Base-by-base conservation (phyloP, 345 rosid genomes). In the Citrus sinensis region DNA sequence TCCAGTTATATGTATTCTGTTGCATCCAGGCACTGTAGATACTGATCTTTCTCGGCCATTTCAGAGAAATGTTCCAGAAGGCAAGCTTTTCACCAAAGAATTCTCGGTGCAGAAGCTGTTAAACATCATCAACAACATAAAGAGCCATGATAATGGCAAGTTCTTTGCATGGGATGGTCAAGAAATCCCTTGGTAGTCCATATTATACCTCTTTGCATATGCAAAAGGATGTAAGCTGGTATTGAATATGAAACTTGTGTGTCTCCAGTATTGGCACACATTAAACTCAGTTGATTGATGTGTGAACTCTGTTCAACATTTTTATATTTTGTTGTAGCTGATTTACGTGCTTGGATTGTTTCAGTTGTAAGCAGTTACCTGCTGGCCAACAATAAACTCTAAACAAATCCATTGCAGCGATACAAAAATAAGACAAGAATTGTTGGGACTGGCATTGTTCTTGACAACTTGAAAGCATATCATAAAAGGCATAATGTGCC, bases 91-190 rank as follows among this genome's bases (percentile, higher is more conserved):
- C 80, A 85, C 96, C 25, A 92, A 84, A 82, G 95, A 91, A 84
- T 93, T 88, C 81, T 91, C 98, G 2, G 94, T 92, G 80, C 86
- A 85, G 87, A 93, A 87, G 80, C 92, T 93, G 54, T 76, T 92
- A 78, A 79, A 82, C 80, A 92, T 95, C 79, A 92, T 93, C 70
- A 79, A 90, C 83, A 87, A 75, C 27, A 80, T 93, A 72, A 95
- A 82, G 82, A 88, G 58, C 61, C 77, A 80, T 19, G 97, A 92
- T 64, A 93, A 90, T 71, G 99, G 98, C 68, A 93, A 92, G 82
- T 93, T 95, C 87, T 93, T 93, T 76, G 97, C 97, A 24, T 93
- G 99, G 95, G 98, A 95, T 87, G 97, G 98, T 70, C 96, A 92
- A 81, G 93, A 91, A 86, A 91, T 93, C 65, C 94, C 96, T 25